phyloP scores from a whole-genome alignment of 1,284 basidiomycete genomes.

The Ceratobasidium sp. region DNA sequence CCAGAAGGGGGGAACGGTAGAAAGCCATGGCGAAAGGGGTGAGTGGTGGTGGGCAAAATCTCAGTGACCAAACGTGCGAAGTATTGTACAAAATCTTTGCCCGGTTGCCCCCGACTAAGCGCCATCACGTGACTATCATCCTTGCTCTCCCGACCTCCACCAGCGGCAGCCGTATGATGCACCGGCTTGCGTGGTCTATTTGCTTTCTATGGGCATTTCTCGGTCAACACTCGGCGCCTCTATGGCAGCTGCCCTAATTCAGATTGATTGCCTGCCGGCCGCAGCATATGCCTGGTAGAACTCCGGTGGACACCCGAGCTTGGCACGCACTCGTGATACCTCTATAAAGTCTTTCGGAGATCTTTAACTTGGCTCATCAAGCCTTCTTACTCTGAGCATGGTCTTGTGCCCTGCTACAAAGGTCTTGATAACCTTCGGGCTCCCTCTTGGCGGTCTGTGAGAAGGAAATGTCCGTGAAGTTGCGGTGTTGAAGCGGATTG shows the following conservation, averaged over 20 bases:
- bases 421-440: background rate
- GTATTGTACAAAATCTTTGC: conserved; percentile 40
- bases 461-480: background rate
- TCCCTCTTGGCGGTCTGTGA: conserved; percentile 10
- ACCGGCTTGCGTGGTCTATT: background rate
- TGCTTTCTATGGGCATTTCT: conserved; percentile 9
- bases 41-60: conserved; percentile 23
- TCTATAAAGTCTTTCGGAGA: background rate
- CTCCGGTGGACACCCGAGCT: conserved; percentile 17
- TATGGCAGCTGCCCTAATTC: background rate
- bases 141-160: conserved; percentile 24
- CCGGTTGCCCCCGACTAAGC: conserved; percentile 37
- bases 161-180: background rate
- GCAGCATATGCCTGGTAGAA: conserved; percentile 9
- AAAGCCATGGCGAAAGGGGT: conserved; percentile 48
- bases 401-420: background rate
- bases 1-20: conserved; percentile 59
- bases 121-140: conserved; percentile 19
- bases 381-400: background rate
- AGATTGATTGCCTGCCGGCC: background rate
- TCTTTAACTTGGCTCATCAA: background rate
- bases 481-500: background rate
- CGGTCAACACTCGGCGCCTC: conserved; percentile 11
- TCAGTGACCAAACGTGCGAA: conserved; percentile 34
- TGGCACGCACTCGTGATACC: conserved; percentile 13